Conservation (phyloP, 495 filamentous ascomycete species). For the Collariella sp. region DNA sequence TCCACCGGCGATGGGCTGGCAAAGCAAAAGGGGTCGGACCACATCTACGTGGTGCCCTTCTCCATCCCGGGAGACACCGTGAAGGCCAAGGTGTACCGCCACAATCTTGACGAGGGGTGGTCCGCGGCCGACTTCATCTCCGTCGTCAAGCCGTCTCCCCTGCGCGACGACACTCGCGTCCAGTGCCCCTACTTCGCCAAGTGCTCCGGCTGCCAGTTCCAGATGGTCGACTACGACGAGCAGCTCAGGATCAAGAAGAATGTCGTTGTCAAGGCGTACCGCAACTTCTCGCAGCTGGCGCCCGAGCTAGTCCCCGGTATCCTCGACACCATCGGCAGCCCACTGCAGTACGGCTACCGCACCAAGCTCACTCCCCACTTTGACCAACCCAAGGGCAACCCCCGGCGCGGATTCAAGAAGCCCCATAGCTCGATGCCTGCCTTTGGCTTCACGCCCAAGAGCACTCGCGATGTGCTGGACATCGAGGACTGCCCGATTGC, state of each 20-base stretch:
- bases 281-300: constrained; percentile 75
- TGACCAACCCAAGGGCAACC: constrained; percentile 52
- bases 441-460: constrained; percentile 88
- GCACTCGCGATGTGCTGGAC: constrained; percentile 62
- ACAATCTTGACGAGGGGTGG: constrained; percentile 52
- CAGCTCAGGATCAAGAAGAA: constrained; percentile 77
- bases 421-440: constrained; percentile 51
- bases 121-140: constrained; percentile 71
- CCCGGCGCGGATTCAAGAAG: constrained; percentile 32
- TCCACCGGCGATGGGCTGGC: constrained; percentile 90
- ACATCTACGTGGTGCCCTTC: constrained; percentile 86
- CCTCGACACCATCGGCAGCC: constrained; percentile 78
- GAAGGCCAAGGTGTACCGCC: constrained; percentile 67
- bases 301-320: constrained; percentile 68
- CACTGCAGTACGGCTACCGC: constrained; percentile 83
- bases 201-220: constrained; percentile 92
- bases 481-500: constrained; percentile 97
- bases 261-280: constrained; percentile 86
- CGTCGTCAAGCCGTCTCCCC: constrained; percentile 60
- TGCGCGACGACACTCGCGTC: constrained; percentile 68
- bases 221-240: constrained; percentile 85
- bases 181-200: constrained; percentile 75
- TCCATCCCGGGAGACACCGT: constrained; percentile 70
- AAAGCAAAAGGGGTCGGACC: constrained; percentile 50
- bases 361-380: constrained; percentile 98